Conservation (phyloP, 345 rosid species). For the Citrus sp. region DNA sequence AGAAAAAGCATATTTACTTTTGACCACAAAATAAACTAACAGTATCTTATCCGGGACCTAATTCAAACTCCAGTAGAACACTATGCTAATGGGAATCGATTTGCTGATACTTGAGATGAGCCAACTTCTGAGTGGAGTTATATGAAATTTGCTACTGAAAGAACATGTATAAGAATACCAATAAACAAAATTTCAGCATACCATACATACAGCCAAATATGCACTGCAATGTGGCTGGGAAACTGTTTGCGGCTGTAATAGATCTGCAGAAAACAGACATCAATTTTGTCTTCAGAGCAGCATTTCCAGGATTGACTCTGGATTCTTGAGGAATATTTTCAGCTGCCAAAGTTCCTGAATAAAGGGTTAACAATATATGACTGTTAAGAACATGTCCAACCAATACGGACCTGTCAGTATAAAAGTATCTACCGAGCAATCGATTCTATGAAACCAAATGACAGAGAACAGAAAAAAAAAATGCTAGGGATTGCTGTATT, state of each 20-base stretch:
- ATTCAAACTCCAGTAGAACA: not conserved
- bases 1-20: not conserved
- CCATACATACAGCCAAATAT: conserved; percentile 95
- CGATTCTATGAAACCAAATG: not conserved
- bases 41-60: not conserved
- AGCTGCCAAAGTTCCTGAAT: conserved; percentile 59
- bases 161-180: not conserved
- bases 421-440: not conserved
- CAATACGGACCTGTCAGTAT: too few relatives aligned
- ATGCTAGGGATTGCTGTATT: not conserved
- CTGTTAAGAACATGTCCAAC: not conserved
- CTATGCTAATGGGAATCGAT: not conserved
- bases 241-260: conserved; percentile 81
- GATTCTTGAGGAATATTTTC: conserved; percentile 62
- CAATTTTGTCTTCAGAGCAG: conserved; percentile 61
- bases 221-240: conserved; percentile 93
- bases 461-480: not conserved
- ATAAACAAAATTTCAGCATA: conserved; percentile 23
- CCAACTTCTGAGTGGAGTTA: not conserved
- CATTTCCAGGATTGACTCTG: conserved; percentile 67
- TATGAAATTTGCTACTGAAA: not conserved
- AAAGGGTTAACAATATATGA: not conserved
- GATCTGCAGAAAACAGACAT: conserved; percentile 82
- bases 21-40: not conserved
- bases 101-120: not conserved